Evolutionary conservation across 164 flowering plant species (phyloP).

Genomic region (Sedum album): DNA sequence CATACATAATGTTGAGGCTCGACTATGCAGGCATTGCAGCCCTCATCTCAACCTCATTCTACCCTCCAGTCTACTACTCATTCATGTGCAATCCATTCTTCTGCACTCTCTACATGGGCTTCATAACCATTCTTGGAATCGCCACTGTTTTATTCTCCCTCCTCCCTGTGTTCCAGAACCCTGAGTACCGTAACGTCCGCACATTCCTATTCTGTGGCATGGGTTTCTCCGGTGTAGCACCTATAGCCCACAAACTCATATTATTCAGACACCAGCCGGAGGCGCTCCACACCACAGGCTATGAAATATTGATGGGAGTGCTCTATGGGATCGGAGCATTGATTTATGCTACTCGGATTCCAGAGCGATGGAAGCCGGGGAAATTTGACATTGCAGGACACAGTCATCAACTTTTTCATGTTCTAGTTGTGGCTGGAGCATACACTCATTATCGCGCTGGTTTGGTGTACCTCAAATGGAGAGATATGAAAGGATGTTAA

Average conservation of each 20-base stretch:
- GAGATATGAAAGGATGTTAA: constrained; percentile 75
- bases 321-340: constrained; percentile 81
- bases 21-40: constrained; percentile 97
- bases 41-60: constrained; percentile 84
- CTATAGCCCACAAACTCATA: constrained; percentile 77
- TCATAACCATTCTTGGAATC: constrained; percentile 72
- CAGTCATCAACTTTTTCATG: constrained; percentile 90
- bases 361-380: constrained; percentile 96
- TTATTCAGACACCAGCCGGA: constrained; percentile 67
- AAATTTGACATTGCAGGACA: constrained; percentile 94
- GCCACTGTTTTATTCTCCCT: constrained; percentile 63
- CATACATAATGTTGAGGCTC: constrained; percentile 85
- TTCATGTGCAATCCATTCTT: constrained; percentile 94
- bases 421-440: constrained; percentile 90
- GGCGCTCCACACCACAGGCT: constrained; percentile 79
- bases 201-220: constrained; percentile 75
- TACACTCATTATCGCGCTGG: constrained; percentile 87
- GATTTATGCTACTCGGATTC: constrained; percentile 79
- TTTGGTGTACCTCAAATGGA: constrained; percentile 75
- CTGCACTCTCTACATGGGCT: constrained; percentile 77
- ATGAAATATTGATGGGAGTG: constrained; percentile 77
- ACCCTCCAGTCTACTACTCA: constrained; percentile 92
- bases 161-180: constrained; percentile 71
- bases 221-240: constrained; percentile 83
- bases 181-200: constrained; percentile 62